Conservation (phyloP, 2,329 filamentous ascomycete genomes). For the Bipolaris victoriae region DNA sequence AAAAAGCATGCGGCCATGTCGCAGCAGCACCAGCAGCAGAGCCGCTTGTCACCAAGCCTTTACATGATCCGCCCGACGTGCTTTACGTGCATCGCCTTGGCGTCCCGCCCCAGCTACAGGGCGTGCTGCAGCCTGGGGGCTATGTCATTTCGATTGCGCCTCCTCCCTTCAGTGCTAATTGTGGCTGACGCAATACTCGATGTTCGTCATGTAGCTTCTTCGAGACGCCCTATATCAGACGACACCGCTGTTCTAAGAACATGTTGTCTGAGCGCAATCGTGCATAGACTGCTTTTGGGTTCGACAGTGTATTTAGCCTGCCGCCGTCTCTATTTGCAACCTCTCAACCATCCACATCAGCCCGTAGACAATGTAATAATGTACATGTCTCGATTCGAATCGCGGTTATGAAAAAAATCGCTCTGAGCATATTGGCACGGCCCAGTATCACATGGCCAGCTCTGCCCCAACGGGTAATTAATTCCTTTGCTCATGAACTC, state of each 20-base stretch:
- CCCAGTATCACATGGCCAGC: conserved; percentile 3
- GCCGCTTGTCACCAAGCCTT: conserved; percentile 32
- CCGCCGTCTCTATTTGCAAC: conserved; percentile 28
- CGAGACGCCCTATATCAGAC: conserved; percentile 17
- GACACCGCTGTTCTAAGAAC: conserved; percentile 27
- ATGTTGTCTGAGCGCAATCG: conserved; percentile 31
- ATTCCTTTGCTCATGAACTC: conserved; percentile 5
- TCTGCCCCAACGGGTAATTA: conserved; percentile 1
- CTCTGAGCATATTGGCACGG: conserved; percentile 12
- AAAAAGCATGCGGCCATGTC: conserved; percentile 32
- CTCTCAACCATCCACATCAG: conserved; percentile 28
- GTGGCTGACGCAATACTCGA: conserved; percentile 8
- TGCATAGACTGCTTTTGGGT: conserved; percentile 33
- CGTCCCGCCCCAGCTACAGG: conserved; percentile 32
- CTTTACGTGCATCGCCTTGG: conserved; percentile 39
- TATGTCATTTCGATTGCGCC: conserved; percentile 3
- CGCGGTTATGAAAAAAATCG: conserved; percentile 30
- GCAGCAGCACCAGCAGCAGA: conserved; percentile 32
- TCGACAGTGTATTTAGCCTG: conserved; percentile 36
- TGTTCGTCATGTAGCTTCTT: not conserved
- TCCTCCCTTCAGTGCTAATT: conserved; percentile 1
- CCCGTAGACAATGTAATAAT: conserved; percentile 25
- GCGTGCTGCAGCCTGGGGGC: conserved; percentile 40
- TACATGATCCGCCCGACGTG: conserved; percentile 47
- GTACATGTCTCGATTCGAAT: conserved; percentile 26